These are phyloP conservation scores for Trichoderma hamatum DNA, from an alignment of 2,329 filamentous ascomycete genomes.

Conservation along the genomic window DNA sequence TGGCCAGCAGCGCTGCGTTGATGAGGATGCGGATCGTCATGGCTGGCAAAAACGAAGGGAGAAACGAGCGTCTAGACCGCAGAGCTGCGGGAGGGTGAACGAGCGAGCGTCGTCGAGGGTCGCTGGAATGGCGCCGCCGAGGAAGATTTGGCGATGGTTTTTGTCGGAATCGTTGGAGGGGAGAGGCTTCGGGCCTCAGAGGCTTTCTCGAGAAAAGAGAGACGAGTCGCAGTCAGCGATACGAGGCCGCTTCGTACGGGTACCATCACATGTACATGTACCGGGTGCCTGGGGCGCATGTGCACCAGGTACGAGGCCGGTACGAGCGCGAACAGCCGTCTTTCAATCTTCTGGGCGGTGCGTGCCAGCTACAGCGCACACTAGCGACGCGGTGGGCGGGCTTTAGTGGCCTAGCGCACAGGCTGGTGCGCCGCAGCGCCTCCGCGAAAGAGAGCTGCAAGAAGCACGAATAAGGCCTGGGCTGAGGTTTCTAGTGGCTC, in stretches of 20 bases:
- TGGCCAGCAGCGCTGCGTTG: slow-evolving; percentile 53
- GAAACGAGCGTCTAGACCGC: slow-evolving; percentile 28
- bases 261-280: slow-evolving; percentile 1
- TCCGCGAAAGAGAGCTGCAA: not conserved
- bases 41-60: slow-evolving; percentile 22
- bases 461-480: not conserved
- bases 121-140: not conserved
- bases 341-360: not conserved
- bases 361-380: not conserved
- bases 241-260: slow-evolving; percentile 2
- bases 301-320: slow-evolving; percentile 1
- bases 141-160: not conserved
- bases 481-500: not conserved
- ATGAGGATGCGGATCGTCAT: slow-evolving; percentile 50
- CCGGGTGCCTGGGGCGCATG: slow-evolving; percentile 14
- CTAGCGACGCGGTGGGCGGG: slow-evolving; percentile 20
- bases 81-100: slow-evolving; percentile 12
- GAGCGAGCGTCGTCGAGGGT: slow-evolving; percentile 22
- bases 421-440: slow-evolving; percentile 19
- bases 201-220: not conserved
- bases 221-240: slow-evolving; percentile 14
- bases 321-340: not conserved
- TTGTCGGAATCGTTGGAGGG: slow-evolving; percentile 16
- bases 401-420: slow-evolving; percentile 21
- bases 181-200: not conserved